Conservation (phyloP, 1,284 basidiomycete species). For the Pterulicium gracile region DNA sequence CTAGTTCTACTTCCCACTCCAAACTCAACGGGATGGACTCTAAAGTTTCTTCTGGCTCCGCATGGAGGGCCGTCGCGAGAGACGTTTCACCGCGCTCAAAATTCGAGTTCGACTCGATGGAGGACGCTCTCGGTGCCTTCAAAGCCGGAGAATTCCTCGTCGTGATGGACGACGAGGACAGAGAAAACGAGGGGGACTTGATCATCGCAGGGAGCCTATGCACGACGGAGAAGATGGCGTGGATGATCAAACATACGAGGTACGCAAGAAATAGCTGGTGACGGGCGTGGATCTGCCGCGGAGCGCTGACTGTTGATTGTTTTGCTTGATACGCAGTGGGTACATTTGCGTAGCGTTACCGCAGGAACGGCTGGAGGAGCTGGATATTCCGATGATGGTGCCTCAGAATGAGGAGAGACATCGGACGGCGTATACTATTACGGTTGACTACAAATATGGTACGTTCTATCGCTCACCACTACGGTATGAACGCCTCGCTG, state of each 20-base stretch:
- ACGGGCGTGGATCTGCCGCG: no score
- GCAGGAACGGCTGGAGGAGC: slow-evolving; percentile 60
- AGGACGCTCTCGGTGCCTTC: slow-evolving; percentile 76
- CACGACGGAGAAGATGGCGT: slow-evolving; percentile 96
- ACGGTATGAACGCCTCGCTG: background rate
- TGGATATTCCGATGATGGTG: slow-evolving; percentile 94
- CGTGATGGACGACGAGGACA: slow-evolving; percentile 89
- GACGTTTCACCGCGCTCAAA: background rate
- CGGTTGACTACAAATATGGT: slow-evolving; percentile 88
- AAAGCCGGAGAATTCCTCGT: slow-evolving; percentile 81
- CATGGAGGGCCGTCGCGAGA: background rate
- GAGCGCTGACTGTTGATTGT: no score
- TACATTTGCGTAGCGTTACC: slow-evolving; percentile 92
- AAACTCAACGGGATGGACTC: background rate
- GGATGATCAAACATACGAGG: slow-evolving; percentile 97
- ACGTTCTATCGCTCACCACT: slow-evolving; percentile 15
- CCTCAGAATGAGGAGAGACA: slow-evolving; percentile 85
- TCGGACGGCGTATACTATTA: slow-evolving; percentile 95
- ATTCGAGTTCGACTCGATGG: slow-evolving; percentile 60
- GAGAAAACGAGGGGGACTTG: slow-evolving; percentile 94
- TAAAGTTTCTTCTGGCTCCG: background rate
- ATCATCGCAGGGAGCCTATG: slow-evolving; percentile 76
- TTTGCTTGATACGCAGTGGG: slow-evolving; percentile 44
- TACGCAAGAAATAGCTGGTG: slow-evolving; percentile 29
- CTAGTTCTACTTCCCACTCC: background rate